These are phyloP conservation scores for Puya raimondii DNA, from an alignment of 176 grass and related monocot species.

Conservation along the genomic window DNA sequence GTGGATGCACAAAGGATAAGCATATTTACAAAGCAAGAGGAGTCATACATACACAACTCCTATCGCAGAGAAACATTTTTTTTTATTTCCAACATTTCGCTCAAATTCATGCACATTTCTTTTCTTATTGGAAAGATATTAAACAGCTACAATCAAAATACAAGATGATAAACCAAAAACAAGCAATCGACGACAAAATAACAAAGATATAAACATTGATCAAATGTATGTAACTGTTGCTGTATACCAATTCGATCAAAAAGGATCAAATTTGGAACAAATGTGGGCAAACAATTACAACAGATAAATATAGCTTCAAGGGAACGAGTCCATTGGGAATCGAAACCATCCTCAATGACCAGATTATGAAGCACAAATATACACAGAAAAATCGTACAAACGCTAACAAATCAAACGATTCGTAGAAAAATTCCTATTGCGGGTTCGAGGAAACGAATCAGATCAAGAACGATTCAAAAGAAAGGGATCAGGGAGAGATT, in stretches of 20 bases:
- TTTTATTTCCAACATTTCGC: too few relatives aligned
- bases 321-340: slow-evolving; percentile 52
- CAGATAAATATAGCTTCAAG: slow-evolving; percentile 39
- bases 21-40: too few relatives aligned
- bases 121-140: too few relatives aligned
- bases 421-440: neutral
- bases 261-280: neutral
- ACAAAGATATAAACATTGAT: neutral
- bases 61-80: too few relatives aligned
- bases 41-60: too few relatives aligned
- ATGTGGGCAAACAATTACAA: slow-evolving; percentile 32
- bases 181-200: neutral
- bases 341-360: slow-evolving; percentile 31
- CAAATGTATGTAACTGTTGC: slow-evolving; percentile 38
- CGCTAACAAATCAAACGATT: neutral
- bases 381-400: neutral
- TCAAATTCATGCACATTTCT: too few relatives aligned
- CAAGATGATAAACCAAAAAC: neutral
- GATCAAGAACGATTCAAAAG: neutral
- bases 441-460: too few relatives aligned
- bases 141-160: neutral
- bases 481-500: neutral
- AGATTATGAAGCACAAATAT: slow-evolving; percentile 45
- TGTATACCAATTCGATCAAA: slow-evolving; percentile 3
- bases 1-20: too few relatives aligned